Percentiles rank a stretch among this genome's conserved stretches.
These are phyloP conservation scores for Ceratobasidium sp. DNA, from an alignment of 1,284 basidiomycete genomes.

Conservation along the genomic window DNA sequence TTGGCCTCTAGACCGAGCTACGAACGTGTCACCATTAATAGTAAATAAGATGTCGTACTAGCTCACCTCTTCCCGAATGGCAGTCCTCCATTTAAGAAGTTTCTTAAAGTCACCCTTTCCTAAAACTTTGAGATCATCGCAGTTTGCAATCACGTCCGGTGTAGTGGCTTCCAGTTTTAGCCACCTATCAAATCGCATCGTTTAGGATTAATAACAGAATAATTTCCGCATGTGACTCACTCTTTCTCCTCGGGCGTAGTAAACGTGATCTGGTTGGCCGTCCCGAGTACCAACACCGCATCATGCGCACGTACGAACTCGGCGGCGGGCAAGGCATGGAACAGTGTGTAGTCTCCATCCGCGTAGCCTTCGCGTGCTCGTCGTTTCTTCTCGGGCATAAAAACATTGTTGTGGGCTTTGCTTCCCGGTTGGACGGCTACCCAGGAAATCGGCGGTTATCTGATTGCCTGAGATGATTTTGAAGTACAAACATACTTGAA, in stretches of 20 bases:
- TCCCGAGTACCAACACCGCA: slow-evolving; percentile 85
- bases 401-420: slow-evolving; percentile 84
- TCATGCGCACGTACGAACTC: slow-evolving; percentile 82
- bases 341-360: slow-evolving; percentile 94
- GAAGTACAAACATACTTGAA: slow-evolving; percentile 48
- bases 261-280: slow-evolving; percentile 88
- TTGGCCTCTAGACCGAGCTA: slow-evolving; percentile 88
- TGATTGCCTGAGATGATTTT: slow-evolving; percentile 50
- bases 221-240: slow-evolving; percentile 64
- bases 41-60: slow-evolving; percentile 25
- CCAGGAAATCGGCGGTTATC: slow-evolving; percentile 40
- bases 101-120: slow-evolving; percentile 98
- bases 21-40: slow-evolving; percentile 25
- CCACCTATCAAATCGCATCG: slow-evolving; percentile 67
- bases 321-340: slow-evolving; percentile 78
- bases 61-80: slow-evolving; percentile 83
- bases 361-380: slow-evolving; percentile 95
- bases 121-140: slow-evolving; percentile 94
- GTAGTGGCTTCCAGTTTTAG: slow-evolving; percentile 79
- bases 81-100: slow-evolving; percentile 91
- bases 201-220: too few relatives aligned
- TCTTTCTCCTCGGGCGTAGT: slow-evolving; percentile 85
- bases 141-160: slow-evolving; percentile 84
- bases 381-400: slow-evolving; percentile 95
- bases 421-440: slow-evolving; percentile 36